Base-by-base conservation (phyloP, 192 early-diverging fungal genomes). In the Pilaira anomala region DNA sequence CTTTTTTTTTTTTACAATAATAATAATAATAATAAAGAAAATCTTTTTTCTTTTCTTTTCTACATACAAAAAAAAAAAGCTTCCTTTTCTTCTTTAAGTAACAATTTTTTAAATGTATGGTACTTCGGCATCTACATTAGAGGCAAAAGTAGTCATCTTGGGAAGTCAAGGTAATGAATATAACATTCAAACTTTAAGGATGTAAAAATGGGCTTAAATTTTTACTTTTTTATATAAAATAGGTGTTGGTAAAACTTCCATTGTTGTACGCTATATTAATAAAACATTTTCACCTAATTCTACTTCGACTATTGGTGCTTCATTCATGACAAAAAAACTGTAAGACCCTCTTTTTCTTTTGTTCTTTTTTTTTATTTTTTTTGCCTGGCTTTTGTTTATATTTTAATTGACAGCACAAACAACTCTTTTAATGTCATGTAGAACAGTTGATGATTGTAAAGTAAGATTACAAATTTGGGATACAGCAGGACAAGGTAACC, bases 391-490 rank as follows among this genome's bases (percentile, higher is more conserved):
- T 29, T 7, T 33, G 2, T 33, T 33, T 33, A 9, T 36, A 9
- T 36, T 36, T 36, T 36, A 36, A 36, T 66, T 7, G 48, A 40
- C 13, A 62, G 33, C 41, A 24, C 52, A 54, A 54, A 36, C 42
- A 64, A 61, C 45, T 42, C 24, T 68, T 25, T 18, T 46, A 1
- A 46, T 18, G 21, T 49, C n/a, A 49, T 70, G 40, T 59, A 85
- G 83, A 41, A 72, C 76, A 50, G 78, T 88, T 16, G 88, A 90
- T 55, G 83, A 84, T 52, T 90, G 86, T 73, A 87, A 87, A 75
- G 86, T 87, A 69, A 74, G 87, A 48, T 79, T 90, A 30, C 88
- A 90, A 72, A 88, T 90, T 53, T 91, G 88, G 96, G 95, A 98
- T 72, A 96, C 94, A 9, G 91, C 94, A 12, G 94, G 94, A 0